Evolutionary conservation across 2,329 filamentous ascomycete genomes (phyloP).

Genomic region (Pestalotiopsis sp.): DNA sequence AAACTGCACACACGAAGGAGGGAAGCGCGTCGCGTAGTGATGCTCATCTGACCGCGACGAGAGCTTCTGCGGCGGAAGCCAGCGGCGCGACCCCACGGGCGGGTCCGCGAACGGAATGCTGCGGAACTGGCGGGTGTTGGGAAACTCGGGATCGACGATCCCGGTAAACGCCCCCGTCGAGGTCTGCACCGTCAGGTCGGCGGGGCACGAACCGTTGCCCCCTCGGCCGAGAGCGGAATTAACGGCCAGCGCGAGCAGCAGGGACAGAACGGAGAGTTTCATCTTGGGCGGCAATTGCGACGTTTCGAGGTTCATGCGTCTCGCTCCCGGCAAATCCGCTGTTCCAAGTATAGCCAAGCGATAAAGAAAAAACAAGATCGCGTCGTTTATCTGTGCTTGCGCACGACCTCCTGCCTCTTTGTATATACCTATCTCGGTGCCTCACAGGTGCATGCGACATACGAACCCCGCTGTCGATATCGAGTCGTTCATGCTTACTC

Average conservation of each 20-base stretch:
- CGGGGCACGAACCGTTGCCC: constrained; percentile 5
- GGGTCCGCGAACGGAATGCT: constrained; percentile 40
- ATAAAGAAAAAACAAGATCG: background rate
- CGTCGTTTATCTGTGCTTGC: constrained; percentile 5
- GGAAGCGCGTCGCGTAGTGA: constrained; percentile 28
- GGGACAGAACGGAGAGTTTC: constrained; percentile 13
- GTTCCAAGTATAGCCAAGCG: background rate
- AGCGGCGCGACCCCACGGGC: constrained; percentile 31
- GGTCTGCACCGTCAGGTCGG: constrained; percentile 30
- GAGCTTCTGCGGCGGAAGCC: constrained; percentile 29
- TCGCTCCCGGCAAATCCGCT: no score
- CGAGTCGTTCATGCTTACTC: background rate
- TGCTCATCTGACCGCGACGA: constrained; percentile 23
- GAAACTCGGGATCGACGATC: constrained; percentile 31
- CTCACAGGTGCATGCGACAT: background rate
- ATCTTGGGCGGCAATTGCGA: constrained; percentile 8
- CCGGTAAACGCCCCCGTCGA: constrained; percentile 36
- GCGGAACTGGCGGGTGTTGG: constrained; percentile 39
- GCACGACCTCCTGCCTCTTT: background rate
- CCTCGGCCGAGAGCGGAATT: constrained; percentile 6
- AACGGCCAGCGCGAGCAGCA: constrained; percentile 8
- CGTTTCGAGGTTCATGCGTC: background rate
- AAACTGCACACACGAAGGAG: constrained; percentile 37
- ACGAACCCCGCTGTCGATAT: background rate
- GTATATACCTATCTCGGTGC: background rate